Evolutionary conservation across 1,284 basidiomycete genomes (phyloP), one percentile per base, ranked within the genome.

Genomic region (Ustilago nuda): DNA sequence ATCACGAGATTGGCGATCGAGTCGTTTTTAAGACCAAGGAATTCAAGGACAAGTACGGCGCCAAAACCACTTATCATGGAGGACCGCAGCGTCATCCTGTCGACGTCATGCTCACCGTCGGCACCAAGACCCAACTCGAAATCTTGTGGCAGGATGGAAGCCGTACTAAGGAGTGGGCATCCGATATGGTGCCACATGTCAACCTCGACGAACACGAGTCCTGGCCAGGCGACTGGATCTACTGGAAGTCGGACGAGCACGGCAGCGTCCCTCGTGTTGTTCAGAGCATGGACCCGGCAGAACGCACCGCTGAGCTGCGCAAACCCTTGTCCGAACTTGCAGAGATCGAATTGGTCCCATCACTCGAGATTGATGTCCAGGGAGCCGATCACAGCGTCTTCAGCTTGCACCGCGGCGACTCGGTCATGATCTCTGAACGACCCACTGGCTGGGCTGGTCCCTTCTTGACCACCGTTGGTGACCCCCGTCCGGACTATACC

Each of bases 71-170:
- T 9, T 56, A 66, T 23, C 71, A 82, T 46, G 78, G 43, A 8
- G 43, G 78, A 4, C 46, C 43, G 30, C 56, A 76, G 13, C 54
- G 63, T 13, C 27, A 68, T n/a, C 61, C 73, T 12, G 71, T 81
- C 51, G 66, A 72, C 13, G 77, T 65, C 9, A 70, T 79, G 70
- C 55, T 71, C 43, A 91, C 96, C 52, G 89, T 88, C 48, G 91
- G 92, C 85, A 92, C 92, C 8, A 87, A 89, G 61, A 92, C 93
- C 11, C 88, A 86, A 12, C 88, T 93, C 35, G 89, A 89, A n/a
- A 88, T 97, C 35, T 85, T 95, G 17, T 98, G 95, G 95, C 95
- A 97, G 87, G 92, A 94, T 83, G 94, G 94, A 19, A 88, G 87
- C 8, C 88, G 86, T 64, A 87, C 86, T 8, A 90, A 92, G 80